Percentiles rank a stretch among this genome's conserved stretches.
These are phyloP conservation scores for Nepenthes gracilis DNA, from an alignment of 148 eudicot genomes.

Conservation along the genomic window DNA sequence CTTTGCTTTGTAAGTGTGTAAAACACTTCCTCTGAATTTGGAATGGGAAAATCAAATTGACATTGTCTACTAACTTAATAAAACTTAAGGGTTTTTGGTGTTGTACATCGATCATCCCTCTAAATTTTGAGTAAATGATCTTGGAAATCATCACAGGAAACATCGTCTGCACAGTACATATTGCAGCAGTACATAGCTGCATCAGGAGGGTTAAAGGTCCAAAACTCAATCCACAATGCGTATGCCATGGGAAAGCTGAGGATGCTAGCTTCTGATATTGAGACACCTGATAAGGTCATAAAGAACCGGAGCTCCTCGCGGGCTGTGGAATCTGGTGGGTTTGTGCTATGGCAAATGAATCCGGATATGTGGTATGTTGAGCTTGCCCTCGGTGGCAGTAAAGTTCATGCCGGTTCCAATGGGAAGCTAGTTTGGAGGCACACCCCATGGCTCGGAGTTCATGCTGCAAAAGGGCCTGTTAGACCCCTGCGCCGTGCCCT, in stretches of 20 bases:
- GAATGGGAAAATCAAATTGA: too few species aligned
- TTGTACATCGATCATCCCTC: not conserved
- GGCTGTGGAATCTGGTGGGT: slow-evolving; percentile 65
- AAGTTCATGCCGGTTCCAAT: slow-evolving; percentile 76
- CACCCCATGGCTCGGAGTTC: slow-evolving; percentile 80
- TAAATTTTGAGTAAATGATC: not conserved
- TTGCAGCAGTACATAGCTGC: slow-evolving; percentile 75
- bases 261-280: slow-evolving; percentile 65
- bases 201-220: slow-evolving; percentile 66
- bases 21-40: too few species aligned
- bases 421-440: slow-evolving; percentile 80
- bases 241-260: slow-evolving; percentile 77
- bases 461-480: slow-evolving; percentile 80
- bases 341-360: slow-evolving; percentile 80
- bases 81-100: too few species aligned
- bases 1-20: too few species aligned
- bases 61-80: too few species aligned
- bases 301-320: slow-evolving; percentile 47
- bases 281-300: slow-evolving; percentile 62
- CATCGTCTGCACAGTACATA: slow-evolving; percentile 84
- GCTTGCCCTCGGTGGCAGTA: slow-evolving; percentile 70
- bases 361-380: slow-evolving; percentile 88
- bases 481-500: slow-evolving; percentile 80
- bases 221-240: slow-evolving; percentile 46
- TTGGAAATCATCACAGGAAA: slow-evolving; percentile 37